Conservation (phyloP, 2,329 filamentous ascomycete species). For the Hypoxylon sp. region DNA sequence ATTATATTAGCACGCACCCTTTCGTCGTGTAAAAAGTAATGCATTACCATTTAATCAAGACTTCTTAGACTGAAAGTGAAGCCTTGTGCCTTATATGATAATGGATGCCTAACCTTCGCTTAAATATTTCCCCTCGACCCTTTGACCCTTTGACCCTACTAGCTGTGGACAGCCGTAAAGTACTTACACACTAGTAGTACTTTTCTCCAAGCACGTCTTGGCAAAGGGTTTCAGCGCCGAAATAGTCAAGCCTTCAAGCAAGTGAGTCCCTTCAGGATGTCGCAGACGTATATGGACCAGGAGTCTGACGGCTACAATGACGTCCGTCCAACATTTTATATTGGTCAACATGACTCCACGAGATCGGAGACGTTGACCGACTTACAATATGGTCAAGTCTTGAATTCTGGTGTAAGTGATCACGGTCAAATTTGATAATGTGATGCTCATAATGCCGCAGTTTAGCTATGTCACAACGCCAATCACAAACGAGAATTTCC, state of each 20-base stretch:
- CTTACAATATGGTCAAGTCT: constrained; percentile 74
- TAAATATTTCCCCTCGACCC: constrained; percentile 9
- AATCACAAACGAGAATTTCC: constrained; percentile 82
- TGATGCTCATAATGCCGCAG: constrained; percentile 59
- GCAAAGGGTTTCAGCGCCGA: constrained; percentile 4
- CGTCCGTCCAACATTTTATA: constrained; percentile 70
- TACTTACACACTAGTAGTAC: constrained; percentile 5
- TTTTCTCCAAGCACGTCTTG: constrained; percentile 1
- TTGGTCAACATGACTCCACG: constrained; percentile 81
- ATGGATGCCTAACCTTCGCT: constrained; percentile 27
- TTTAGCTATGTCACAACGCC: constrained; percentile 85
- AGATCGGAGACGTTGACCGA: constrained; percentile 73
- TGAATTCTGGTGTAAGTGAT: constrained; percentile 76
- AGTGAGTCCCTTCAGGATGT: constrained; percentile 42
- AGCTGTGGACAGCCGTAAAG: neutral
- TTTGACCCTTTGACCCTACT: neutral
- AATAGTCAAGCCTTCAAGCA: constrained; percentile 13
- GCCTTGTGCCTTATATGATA: constrained; percentile 3
- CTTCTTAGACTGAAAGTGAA: constrained; percentile 1
- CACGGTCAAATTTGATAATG: constrained; percentile 20
- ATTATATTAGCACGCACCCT: constrained; percentile 24
- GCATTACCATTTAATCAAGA: constrained; percentile 1
- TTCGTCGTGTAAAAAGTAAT: constrained; percentile 19
- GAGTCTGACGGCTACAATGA: constrained; percentile 62
- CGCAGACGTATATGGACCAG: constrained; percentile 39